Base-by-base conservation (phyloP, 1,139 yeast genomes). In the Protomyces inundatus region DNA sequence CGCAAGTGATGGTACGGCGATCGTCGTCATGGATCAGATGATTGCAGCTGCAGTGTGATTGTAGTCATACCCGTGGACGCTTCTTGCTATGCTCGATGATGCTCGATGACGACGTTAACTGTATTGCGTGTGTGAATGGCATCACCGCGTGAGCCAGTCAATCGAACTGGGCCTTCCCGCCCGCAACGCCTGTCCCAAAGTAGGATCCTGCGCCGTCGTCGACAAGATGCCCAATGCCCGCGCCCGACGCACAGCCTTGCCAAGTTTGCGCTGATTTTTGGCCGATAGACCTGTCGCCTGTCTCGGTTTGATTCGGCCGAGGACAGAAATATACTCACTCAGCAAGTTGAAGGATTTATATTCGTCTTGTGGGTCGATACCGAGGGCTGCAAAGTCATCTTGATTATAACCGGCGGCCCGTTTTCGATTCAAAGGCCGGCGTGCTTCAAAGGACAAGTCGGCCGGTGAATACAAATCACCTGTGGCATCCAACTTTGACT, bases 141-240 rank as follows among this genome's bases (percentile, higher is more conserved):
- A 23, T 23, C 23, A 23, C 23, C 48, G 48, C 2, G 16, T 10
- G 30, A 42, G 23, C 48, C 48, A 42, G 16, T 42, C 48, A 10
- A 42, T 16, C 16, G 48, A 30, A 10, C 48, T 23, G 10, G n/a
- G 48, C 7, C 48, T 23, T n/a, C 48, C 16, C 32, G 48, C 51
- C 16, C 23, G 40, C 48, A 48, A 36, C 32, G 37, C 37, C 12
- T 32, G n/a, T 40, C 32, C 32, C 36, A 54, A 36, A 23, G 51
- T 45, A 9, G 62, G 62, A 42, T 58, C 56, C 16, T 50, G 35
- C 6, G 62, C 62, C 16, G 62, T 60, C 62, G 84, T 76, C 35
- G 89, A 82, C 71, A 87, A 77, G 65, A 87, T 77, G 0, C 95
- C 93, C 65, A 85, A 82, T 3, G 85, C 83, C 69, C 90, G 79